Base-by-base conservation (phyloP, 208 protist genomes). In the Leishmania tarentolae region DNA sequence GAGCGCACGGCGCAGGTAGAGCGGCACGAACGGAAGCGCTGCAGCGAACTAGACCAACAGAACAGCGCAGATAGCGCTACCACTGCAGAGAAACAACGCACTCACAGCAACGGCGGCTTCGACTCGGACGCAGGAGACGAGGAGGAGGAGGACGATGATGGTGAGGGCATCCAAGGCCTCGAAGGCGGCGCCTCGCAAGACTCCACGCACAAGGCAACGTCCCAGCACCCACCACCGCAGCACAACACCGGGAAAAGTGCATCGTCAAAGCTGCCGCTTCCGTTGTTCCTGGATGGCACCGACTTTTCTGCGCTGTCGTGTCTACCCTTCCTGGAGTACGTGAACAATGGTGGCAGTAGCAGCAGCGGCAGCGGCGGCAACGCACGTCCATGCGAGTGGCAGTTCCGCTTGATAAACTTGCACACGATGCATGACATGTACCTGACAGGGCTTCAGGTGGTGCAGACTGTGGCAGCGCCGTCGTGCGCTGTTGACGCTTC, bases 251-350 rank as follows among this genome's bases (percentile, higher is more conserved):
- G 28, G 73, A 66, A 52, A 82, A 68, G 31, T 69, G 11, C 28
- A 2, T 24, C 52, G 15, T 21, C 75, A 3, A 11, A 53, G 21
- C 75, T 79, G 13, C 80, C 80, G 37, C 28, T 57, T 24, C 81
- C 81, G 42, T 73, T 80, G 17, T 84, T 84, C n/a, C 31, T 76
- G 15, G 59, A 80, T 37, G 76, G 75, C 50, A 52, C 75, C n/a
- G 66, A 47, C 42, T 80, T 73, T 73, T 66, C 57, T 9, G 81
- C 76, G 0, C 5, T 68, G 1, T 35, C 53, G n/a, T 71, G 66
- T 44, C 59, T 84, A 56, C 81, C 81, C 7, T 80, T 56, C 47
- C 71, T 77, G 44, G 74, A 76, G 46, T 77, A 61, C 69, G 24
- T 71, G 9, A 42, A 31, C 0, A 35, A 40, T 44, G 40, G 9